Base-by-base conservation (phyloP, 2,329 filamentous ascomycete genomes). In the Furcasterigmium sp. region DNA sequence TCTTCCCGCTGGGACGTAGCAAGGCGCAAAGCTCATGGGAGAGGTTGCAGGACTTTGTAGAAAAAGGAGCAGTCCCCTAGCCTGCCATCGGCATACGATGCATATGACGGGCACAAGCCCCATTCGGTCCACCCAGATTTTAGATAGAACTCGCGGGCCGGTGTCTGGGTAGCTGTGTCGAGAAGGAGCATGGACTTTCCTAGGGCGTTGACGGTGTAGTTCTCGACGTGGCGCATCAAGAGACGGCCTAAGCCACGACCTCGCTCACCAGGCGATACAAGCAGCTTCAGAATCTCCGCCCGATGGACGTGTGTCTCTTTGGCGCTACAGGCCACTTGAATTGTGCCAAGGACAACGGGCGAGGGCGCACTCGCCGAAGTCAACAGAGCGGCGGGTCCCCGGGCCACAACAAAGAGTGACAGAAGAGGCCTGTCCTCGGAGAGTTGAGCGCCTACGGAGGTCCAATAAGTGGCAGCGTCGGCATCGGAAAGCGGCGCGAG, bases 201-300 rank as follows among this genome's bases (percentile, higher is more conserved):
- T 41, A 58, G 41, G 8, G 41, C 35, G 5, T 48, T 29, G 11
- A 18, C 29, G 17, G 55, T 52, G 17, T 51, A 44, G 4, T 18
- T 25, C 46, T 59, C 57, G 7, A 53, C 39, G 29, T 52, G 48
- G 14, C 35, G 39, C 55, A 59, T 58, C 45, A 57, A 42, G 8
- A 28, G 41, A 7, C 37, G 48, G 13, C 49, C 54, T 5, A 60
- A 32, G 0, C 56, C 53, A 5, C 41, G 32, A 3, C 54, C 50
- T 11, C 54, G 48, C 18, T 45, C 41, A 5, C 49, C 42, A 1
- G 54, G 51, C 35, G 50, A 47, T 14, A 59, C 55, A 21, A 59
- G 52, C 9, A 60, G 49, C 45, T 58, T 60, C 23, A 46, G 46
- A 17, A 59, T 43, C 46, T 59, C 56, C 35, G 48, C 57, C 15